phyloP scores from a whole-genome alignment of 2,329 filamentous ascomycete genomes.

The Penicillium capsulatum region DNA sequence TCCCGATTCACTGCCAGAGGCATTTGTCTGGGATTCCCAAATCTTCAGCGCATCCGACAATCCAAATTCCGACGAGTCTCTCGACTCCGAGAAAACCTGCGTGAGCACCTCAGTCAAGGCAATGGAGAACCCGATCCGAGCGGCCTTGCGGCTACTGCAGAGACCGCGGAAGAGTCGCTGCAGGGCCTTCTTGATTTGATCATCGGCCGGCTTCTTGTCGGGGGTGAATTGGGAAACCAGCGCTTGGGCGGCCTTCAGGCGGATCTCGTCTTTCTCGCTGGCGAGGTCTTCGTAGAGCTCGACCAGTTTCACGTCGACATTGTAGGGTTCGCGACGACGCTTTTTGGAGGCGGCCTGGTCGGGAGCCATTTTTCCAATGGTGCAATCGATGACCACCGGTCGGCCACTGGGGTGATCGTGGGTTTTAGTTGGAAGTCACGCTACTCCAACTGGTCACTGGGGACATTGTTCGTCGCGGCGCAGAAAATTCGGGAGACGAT shows the following conservation, averaged over 20 bases:
- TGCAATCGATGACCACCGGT: constrained; percentile 2
- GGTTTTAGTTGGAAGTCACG: constrained; percentile 10
- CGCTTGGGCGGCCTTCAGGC: constrained; percentile 44
- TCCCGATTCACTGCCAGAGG: constrained; percentile 50
- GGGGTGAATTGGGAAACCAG: constrained; percentile 45
- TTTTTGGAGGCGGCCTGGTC: constrained; percentile 30
- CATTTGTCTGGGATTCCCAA: constrained; percentile 51
- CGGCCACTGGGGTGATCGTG: constrained; percentile 1
- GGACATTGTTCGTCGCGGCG: constrained; percentile 13
- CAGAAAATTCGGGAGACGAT: constrained; percentile 19
- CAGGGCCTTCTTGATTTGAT: constrained; percentile 41
- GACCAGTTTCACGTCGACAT: constrained; percentile 44
- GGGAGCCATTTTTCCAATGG: constrained; percentile 27
- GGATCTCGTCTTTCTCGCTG: constrained; percentile 44
- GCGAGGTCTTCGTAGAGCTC: constrained; percentile 50
- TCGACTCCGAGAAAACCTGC: constrained; percentile 56
- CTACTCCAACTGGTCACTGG: constrained; percentile 10
- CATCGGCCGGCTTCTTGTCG: constrained; percentile 37
- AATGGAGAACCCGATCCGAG: constrained; percentile 82
- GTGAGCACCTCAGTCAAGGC: constrained; percentile 77
- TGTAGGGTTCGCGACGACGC: constrained; percentile 40
- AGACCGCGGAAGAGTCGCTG: constrained; percentile 78
- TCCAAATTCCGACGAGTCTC: constrained; percentile 32
- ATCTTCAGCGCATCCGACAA: constrained; percentile 48
- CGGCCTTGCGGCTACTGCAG: constrained; percentile 83